phyloP scores from a whole-genome alignment of 441 rosid species.

The Macaranga tanarius region DNA sequence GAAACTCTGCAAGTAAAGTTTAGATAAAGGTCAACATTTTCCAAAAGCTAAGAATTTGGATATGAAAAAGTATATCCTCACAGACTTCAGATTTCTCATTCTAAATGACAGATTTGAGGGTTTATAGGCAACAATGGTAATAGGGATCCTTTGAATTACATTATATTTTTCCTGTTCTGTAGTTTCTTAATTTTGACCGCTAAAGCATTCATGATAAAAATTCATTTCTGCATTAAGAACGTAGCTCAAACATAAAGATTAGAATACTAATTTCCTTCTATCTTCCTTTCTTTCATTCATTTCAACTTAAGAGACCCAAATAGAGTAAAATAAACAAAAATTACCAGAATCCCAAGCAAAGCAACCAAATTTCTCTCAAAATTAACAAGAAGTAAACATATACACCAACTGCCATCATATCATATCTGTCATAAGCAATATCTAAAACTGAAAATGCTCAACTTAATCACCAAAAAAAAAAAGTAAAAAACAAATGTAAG shows the following conservation, averaged over 20 bases:
- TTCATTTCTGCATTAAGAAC: too few species aligned
- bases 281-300: not conserved
- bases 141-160: not conserved
- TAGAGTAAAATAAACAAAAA: not conserved
- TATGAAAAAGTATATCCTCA: not conserved
- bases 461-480: too few species aligned
- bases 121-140: not conserved
- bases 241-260: not conserved
- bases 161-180: not conserved
- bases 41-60: not conserved
- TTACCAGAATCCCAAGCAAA: not conserved
- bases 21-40: not conserved
- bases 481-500: too few species aligned
- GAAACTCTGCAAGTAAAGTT: conserved; percentile 14
- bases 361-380: too few species aligned
- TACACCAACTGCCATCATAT: not conserved
- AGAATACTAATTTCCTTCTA: too few species aligned
- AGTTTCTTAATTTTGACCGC: not conserved
- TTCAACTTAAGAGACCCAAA: not conserved
- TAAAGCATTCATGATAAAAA: too few species aligned
- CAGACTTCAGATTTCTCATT: not conserved
- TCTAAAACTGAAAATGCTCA: not conserved
- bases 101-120: too few species aligned
- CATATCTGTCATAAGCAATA: too few species aligned
- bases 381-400: too few species aligned